Percentiles rank a stretch among this genome's conserved stretches.
These are phyloP conservation scores for Fusarium piperis DNA, from an alignment of 2,329 filamentous ascomycete species.

Conservation along the genomic window DNA sequence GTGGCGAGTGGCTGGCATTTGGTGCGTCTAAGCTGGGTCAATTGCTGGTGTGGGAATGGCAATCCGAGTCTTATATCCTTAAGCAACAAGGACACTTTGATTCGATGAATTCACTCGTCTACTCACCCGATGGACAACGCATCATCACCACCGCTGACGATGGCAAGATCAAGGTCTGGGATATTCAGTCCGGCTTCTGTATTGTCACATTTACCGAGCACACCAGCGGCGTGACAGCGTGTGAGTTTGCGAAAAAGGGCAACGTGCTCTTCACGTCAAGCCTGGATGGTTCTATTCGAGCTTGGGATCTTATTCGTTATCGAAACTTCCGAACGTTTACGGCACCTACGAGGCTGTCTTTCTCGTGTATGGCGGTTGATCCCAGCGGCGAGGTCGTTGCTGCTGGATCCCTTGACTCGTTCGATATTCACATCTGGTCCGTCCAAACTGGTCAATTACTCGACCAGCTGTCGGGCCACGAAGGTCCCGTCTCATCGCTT, in stretches of 20 bases:
- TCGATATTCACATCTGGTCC: slow-evolving; percentile 98
- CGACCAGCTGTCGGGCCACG: slow-evolving; percentile 89
- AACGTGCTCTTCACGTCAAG: slow-evolving; percentile 97
- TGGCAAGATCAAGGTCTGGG: slow-evolving; percentile 99
- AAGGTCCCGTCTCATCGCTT: slow-evolving; percentile 89
- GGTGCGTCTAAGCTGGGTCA: slow-evolving; percentile 95
- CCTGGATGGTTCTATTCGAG: slow-evolving; percentile 90
- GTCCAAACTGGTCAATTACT: slow-evolving; percentile 97
- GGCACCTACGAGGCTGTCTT: slow-evolving; percentile 88
- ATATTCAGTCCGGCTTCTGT: slow-evolving; percentile 95
- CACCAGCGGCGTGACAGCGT: slow-evolving; percentile 91
- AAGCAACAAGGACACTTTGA: slow-evolving; percentile 99
- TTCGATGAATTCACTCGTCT: slow-evolving; percentile 90
- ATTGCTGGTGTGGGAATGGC: slow-evolving; percentile 99
- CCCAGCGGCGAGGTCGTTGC: slow-evolving; percentile 96
- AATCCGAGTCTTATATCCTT: slow-evolving; percentile 97
- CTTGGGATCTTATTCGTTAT: slow-evolving; percentile 96
- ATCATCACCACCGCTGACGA: slow-evolving; percentile 96
- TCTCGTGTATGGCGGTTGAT: slow-evolving; percentile 95
- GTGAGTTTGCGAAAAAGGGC: slow-evolving; percentile 93
- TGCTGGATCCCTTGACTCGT: slow-evolving; percentile 93
- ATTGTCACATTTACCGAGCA: slow-evolving; percentile 99
- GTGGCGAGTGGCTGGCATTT: slow-evolving; percentile 96
- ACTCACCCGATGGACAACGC: slow-evolving; percentile 91
- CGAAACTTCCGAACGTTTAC: slow-evolving; percentile 98